These are phyloP conservation scores for Chenopodium formosanum DNA, from an alignment of 148 eudicot genomes.

Conservation along the genomic window DNA sequence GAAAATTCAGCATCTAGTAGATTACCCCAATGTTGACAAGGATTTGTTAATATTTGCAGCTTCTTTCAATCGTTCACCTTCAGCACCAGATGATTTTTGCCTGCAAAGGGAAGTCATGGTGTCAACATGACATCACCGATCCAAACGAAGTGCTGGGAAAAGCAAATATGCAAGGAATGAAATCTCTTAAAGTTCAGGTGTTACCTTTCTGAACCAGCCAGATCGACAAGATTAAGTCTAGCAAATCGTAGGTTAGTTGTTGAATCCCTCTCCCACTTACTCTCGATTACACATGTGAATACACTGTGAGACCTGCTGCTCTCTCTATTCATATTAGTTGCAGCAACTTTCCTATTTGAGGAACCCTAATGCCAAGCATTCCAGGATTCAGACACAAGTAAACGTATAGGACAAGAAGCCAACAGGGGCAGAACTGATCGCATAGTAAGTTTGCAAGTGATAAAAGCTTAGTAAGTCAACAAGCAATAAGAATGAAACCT, in stretches of 20 bases:
- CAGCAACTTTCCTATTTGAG: conserved; percentile 87
- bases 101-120: conserved; percentile 35
- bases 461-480: not conserved
- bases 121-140: conserved; percentile 5
- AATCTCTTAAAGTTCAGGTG: not conserved
- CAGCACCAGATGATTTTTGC: conserved; percentile 98
- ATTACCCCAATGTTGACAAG: conserved; percentile 86
- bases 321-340: conserved; percentile 97
- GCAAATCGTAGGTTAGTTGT: conserved; percentile 78
- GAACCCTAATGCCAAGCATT: conserved; percentile 63
- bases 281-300: conserved; percentile 86
- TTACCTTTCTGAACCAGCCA: conserved; percentile 99
- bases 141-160: conserved; percentile 5
- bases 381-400: conserved; percentile 16
- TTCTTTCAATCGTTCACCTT: conserved; percentile 97
- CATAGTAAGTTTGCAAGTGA: conserved; percentile 4
- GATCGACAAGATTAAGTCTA: conserved; percentile 93
- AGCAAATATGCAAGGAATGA: not conserved
- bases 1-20: conserved; percentile 1
- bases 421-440: conserved; percentile 1
- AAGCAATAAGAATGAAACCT: conserved; percentile 43
- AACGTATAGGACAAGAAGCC: not conserved
- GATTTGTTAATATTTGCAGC: conserved; percentile 97
- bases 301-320: conserved; percentile 99
- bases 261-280: conserved; percentile 94